Evolutionary conservation across 495 filamentous ascomycete genomes (phyloP).

Genomic region (Tuber microsphaerosporum): DNA sequence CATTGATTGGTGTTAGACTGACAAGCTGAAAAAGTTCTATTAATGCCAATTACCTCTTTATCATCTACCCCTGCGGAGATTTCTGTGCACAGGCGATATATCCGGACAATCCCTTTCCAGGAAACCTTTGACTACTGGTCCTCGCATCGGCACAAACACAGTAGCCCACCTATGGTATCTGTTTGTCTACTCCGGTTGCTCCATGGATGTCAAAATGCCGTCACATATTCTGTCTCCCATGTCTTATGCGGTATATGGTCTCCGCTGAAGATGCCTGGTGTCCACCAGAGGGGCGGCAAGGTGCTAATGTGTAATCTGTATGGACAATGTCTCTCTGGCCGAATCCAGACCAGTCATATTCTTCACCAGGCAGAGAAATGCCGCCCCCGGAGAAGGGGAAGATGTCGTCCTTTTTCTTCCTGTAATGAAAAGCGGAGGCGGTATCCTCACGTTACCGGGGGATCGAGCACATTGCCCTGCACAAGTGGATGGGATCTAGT

Average conservation of each 20-base stretch:
- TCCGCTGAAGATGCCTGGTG: constrained; percentile 59
- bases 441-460: constrained; percentile 75
- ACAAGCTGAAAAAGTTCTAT: constrained; percentile 58
- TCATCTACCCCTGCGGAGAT: constrained; percentile 73
- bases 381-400: constrained; percentile 68
- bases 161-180: constrained; percentile 82
- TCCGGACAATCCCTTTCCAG: constrained; percentile 84
- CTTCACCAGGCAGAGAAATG: constrained; percentile 79
- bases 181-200: constrained; percentile 75
- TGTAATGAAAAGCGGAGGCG: constrained; percentile 67
- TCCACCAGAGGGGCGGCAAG: constrained; percentile 59
- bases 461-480: constrained; percentile 63
- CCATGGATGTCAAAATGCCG: constrained; percentile 97
- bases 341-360: constrained; percentile 88
- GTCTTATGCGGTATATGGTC: constrained; percentile 92
- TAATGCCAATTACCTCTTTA: constrained; percentile 94
- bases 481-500: constrained; percentile 72
- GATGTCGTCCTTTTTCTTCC: constrained; percentile 85
- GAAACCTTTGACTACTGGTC: constrained; percentile 83
- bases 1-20: constrained; percentile 11
- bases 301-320: constrained; percentile 87
- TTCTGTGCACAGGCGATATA: constrained; percentile 75
- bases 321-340: constrained; percentile 75
- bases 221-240: constrained; percentile 93
- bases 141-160: constrained; percentile 86